phyloP scores from a whole-genome alignment of 164 flowering plant species.

The Aristolochia fimbriata region DNA sequence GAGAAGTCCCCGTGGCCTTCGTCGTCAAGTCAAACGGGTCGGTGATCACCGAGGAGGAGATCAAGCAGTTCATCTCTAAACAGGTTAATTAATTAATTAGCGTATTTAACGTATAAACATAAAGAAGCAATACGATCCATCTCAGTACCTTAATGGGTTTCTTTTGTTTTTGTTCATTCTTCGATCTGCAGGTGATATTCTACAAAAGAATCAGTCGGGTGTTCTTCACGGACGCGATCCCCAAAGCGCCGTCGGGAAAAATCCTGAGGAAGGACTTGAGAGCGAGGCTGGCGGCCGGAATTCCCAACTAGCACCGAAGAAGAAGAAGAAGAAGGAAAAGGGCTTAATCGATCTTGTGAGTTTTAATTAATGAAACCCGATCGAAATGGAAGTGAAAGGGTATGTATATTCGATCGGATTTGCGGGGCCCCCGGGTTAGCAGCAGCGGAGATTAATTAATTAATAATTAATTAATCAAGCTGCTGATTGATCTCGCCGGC shows the following conservation, averaged over 20 bases:
- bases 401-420: neutral
- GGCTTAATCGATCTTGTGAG: neutral
- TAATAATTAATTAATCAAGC: neutral
- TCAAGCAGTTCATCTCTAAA: constrained; percentile 65
- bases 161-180: too few species aligned
- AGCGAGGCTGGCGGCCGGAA: constrained; percentile 44
- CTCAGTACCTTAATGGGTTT: too few species aligned
- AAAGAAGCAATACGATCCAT: too few species aligned
- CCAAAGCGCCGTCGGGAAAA: constrained; percentile 76
- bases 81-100: constrained; percentile 40
- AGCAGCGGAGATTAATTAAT: neutral
- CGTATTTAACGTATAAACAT: neutral
- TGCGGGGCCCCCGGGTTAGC: neutral
- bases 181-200: constrained; percentile 51
- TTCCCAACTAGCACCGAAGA: constrained; percentile 10
- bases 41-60: constrained; percentile 60
- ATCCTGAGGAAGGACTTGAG: constrained; percentile 65
- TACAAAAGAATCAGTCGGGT: constrained; percentile 60
- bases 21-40: constrained; percentile 74
- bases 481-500: neutral
- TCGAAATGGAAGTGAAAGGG: neutral
- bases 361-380: neutral
- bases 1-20: constrained; percentile 91
- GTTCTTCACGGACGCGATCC: constrained; percentile 55
- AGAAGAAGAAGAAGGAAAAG: neutral